These are phyloP conservation scores for Globisporangium spinosum DNA, from an alignment of 352 stramenopile species.

Conservation along the genomic window DNA sequence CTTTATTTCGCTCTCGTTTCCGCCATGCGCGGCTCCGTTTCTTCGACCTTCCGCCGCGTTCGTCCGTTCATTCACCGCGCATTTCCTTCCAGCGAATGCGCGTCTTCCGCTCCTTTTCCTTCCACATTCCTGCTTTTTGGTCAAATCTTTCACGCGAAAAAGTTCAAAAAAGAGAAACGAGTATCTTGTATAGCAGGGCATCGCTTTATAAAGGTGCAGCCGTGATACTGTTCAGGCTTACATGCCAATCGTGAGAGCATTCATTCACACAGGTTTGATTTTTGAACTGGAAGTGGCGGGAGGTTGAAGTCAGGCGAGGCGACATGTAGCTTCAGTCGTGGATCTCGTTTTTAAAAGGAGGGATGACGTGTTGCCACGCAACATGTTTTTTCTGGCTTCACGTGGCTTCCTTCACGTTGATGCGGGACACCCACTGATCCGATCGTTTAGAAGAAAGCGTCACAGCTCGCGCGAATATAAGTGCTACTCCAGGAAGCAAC, in stretches of 20 bases:
- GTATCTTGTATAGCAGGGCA: neutral
- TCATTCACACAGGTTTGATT: neutral
- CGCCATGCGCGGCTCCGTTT: neutral
- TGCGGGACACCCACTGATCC: neutral
- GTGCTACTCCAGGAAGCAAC: slow-evolving; percentile 19
- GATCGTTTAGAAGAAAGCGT: neutral
- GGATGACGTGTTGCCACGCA: neutral
- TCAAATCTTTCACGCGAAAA: neutral
- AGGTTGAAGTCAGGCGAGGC: neutral
- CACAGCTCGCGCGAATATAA: neutral
- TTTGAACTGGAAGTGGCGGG: neutral
- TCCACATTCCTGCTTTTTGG: neutral
- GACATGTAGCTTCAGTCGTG: neutral
- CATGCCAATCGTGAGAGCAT: neutral
- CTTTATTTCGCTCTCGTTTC: slow-evolving; percentile 1
- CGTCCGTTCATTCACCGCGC: neutral
- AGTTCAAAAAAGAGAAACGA: neutral
- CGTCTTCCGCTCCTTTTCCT: neutral
- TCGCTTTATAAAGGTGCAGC: neutral
- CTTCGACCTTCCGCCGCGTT: neutral
- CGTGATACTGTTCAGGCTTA: neutral
- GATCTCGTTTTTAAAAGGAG: neutral
- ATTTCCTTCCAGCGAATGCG: neutral
- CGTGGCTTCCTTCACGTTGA: no score
- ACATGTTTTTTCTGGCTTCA: neutral